Conservation (phyloP, 192 early-diverging fungal genomes). For the Coemansia sp. region DNA sequence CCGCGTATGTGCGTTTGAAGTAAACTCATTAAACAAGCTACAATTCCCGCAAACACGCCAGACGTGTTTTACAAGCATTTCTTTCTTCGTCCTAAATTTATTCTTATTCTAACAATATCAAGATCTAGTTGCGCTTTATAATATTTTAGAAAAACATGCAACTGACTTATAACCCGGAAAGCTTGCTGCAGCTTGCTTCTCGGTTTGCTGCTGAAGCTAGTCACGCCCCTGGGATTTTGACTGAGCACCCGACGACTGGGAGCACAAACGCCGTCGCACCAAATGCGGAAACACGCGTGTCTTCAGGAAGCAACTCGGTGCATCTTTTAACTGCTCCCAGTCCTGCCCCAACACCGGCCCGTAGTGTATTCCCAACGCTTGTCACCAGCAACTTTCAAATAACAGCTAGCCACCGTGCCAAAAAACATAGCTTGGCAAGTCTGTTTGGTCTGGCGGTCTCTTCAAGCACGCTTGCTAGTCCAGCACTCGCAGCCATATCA, state of each 20-base stretch:
- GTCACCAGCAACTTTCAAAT: background rate
- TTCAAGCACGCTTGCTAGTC: background rate
- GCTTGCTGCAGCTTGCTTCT: conserved; percentile 2
- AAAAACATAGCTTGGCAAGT: background rate
- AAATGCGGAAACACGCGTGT: background rate
- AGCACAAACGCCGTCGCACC: background rate
- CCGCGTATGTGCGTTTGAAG: no score
- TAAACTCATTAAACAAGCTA: background rate
- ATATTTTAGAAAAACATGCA: conserved; percentile 2
- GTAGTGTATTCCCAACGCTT: background rate
- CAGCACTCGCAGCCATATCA: background rate
- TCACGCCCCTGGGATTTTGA: background rate
- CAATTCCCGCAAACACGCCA: background rate
- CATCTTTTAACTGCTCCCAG: background rate
- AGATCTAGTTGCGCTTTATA: background rate
- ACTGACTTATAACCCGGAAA: background rate
- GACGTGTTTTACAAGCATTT: background rate
- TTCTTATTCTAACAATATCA: background rate
- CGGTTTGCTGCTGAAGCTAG: background rate
- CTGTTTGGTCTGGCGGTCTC: conserved; percentile 1
- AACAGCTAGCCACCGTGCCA: background rate
- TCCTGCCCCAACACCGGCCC: background rate
- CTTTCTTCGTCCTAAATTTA: background rate
- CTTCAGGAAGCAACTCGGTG: background rate
- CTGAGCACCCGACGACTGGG: background rate